Conservation (phyloP, 2,329 filamentous ascomycete genomes). For the Pseudogymnoascus sp. region DNA sequence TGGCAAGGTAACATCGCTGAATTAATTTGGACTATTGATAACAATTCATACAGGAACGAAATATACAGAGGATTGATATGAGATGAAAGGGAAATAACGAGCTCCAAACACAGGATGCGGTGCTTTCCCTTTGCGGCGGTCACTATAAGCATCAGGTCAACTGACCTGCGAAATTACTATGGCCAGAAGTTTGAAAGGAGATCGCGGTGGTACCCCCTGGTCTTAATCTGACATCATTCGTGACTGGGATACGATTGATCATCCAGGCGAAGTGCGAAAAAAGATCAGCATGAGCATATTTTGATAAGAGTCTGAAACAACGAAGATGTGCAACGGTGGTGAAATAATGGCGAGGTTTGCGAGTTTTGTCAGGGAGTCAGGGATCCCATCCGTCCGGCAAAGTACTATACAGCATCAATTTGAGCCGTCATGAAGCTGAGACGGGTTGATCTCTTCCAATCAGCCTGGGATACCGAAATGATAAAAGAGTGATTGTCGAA, state of each 20-base stretch:
- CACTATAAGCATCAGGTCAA: neutral
- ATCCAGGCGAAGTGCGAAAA: neutral
- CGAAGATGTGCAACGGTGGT: slow-evolving; percentile 5
- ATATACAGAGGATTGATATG: neutral
- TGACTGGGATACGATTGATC: slow-evolving; percentile 1
- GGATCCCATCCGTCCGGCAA: neutral
- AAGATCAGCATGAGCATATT: slow-evolving; percentile 6
- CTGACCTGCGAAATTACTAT: neutral
- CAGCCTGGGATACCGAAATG: slow-evolving; percentile 4
- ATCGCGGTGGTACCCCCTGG: slow-evolving; percentile 1
- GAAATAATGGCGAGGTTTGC: slow-evolving; percentile 3
- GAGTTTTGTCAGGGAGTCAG: neutral
- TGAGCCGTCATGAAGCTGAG: slow-evolving; percentile 3
- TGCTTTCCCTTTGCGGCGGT: neutral
- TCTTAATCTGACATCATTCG: slow-evolving; percentile 6
- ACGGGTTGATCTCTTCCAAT: neutral
- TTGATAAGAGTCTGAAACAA: slow-evolving; percentile 9
- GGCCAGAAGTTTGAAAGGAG: neutral
- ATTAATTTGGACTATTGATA: neutral
- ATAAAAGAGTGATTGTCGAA: neutral
- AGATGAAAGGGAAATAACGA: neutral
- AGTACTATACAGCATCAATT: neutral
- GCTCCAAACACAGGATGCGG: neutral
- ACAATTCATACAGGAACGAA: neutral
- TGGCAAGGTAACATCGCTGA: neutral